Conservation (phyloP, 805 yeast genomes). For the Starmerella sp. region DNA sequence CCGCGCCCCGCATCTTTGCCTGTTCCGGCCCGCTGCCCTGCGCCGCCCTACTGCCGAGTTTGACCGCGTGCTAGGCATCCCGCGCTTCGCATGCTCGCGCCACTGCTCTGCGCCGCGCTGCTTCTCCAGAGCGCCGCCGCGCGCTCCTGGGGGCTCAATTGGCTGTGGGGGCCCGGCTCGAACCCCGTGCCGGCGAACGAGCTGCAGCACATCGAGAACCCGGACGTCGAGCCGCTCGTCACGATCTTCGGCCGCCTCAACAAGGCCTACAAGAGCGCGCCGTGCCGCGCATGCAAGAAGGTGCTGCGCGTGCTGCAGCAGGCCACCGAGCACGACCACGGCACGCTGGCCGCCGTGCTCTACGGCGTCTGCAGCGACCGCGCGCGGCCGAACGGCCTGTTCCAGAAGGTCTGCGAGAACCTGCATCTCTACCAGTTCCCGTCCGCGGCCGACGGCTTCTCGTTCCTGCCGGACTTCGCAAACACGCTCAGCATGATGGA, state of each 20-base stretch:
- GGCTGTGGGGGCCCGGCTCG: slow-evolving; percentile 11
- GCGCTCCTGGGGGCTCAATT: slow-evolving; percentile 8
- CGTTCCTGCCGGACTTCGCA: slow-evolving; percentile 35
- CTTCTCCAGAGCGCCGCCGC: neutral
- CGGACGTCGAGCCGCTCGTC: slow-evolving; percentile 7
- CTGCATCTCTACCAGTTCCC: slow-evolving; percentile 11
- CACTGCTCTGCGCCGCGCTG: neutral
- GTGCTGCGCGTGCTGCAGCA: slow-evolving; percentile 8
- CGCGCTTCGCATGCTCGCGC: neutral
- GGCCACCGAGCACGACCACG: slow-evolving; percentile 1
- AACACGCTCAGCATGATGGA: slow-evolving; percentile 43
- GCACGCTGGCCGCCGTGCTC: slow-evolving; percentile 7
- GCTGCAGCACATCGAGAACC: slow-evolving; percentile 1
- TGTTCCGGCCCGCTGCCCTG: too few species aligned
- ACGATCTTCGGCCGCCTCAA: slow-evolving; percentile 10
- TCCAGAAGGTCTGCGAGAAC: slow-evolving; percentile 12
- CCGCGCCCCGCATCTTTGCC: too few species aligned
- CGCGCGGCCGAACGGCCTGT: slow-evolving; percentile 8
- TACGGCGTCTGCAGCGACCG: slow-evolving; percentile 16
- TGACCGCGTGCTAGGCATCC: too few species aligned
- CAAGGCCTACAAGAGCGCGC: slow-evolving; percentile 17
- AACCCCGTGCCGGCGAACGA: slow-evolving; percentile 5
- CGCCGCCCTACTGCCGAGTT: too few species aligned
- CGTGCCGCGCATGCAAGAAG: slow-evolving; percentile 19
- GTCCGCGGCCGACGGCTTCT: slow-evolving; percentile 12